Base-by-base conservation (phyloP, 805 yeast genomes). In the Ogataea nonfermentans region DNA sequence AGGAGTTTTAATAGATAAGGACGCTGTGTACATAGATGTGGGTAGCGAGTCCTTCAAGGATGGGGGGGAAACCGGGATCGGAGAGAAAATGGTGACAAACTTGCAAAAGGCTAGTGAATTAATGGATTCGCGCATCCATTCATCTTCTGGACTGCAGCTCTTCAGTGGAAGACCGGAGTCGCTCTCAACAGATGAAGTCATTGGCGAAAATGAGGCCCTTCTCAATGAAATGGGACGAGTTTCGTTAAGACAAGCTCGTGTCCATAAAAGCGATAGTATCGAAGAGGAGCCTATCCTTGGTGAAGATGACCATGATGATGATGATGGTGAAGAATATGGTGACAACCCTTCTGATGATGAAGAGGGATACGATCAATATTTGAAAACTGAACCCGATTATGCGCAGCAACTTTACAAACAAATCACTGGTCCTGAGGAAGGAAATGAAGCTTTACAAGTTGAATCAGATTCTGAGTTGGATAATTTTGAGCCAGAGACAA, bases 1-100 rank as follows among this genome's bases (percentile, higher is more conserved):
- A 41, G 99, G 99, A 61, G 95, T 93, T 25, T 70, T 93, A 49
- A 88, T 93, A 46, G 99, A 93, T 66, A 90, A 84, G 59, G 99
- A 93, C 68, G 96, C 99, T 7, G 99, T 93, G 2, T 93, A 90
- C 55, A 87, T 93, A 44, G 97, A 85, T 53, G 79, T 85, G 7
- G 89, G 88, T 2, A 45, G 40, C 12, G 59, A 57, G 38, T 34
- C 48, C 9, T 55, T 47, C 36, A 51, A 56, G 32, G 61, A 57
- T 0, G 62, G 54, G 9, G 62, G 55, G 35, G 59, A 61, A 32
- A 70, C 68, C 53, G 97, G 95, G 17, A 76, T 85, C 48, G 97
- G 97, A 46, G 96, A 90, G 62, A 76, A 78, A 55, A 65, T 89
- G 46, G 95, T 91, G 19, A 85, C 95, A 4, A 78, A 79, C 41